These are phyloP conservation scores for Avena insularis DNA, from an alignment of 176 grass and related monocot genomes.

Conservation along the genomic window DNA sequence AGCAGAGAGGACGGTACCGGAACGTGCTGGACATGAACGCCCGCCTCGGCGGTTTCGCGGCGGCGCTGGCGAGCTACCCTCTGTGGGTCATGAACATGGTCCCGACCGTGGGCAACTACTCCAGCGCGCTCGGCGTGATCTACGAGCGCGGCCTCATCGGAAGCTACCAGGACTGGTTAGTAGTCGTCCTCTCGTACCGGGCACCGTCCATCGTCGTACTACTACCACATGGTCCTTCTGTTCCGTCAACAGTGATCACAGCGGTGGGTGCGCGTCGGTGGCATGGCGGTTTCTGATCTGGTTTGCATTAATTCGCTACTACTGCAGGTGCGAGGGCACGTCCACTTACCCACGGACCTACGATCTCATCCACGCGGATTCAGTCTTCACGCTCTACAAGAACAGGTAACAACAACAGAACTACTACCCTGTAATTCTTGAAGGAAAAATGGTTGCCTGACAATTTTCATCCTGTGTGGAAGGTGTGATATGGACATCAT, in stretches of 20 bases:
- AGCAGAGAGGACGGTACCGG: constrained; percentile 80
- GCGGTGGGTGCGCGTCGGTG: constrained; percentile 47
- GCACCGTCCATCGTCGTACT: neutral
- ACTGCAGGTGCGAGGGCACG: constrained; percentile 84
- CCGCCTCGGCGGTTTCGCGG: constrained; percentile 74
- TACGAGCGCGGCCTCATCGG: constrained; percentile 93
- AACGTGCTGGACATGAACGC: constrained; percentile 96
- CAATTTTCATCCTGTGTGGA: neutral
- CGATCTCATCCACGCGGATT: constrained; percentile 89
- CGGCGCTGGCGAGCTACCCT: constrained; percentile 64
- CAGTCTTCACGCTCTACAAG: constrained; percentile 77
- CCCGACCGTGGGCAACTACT: constrained; percentile 52
- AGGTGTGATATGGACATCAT: constrained; percentile 79
- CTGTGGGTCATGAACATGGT: constrained; percentile 97
- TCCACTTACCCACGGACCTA: constrained; percentile 95
- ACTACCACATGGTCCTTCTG: neutral
- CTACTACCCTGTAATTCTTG: neutral
- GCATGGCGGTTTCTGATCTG: constrained; percentile 7
- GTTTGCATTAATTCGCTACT: constrained; percentile 27
- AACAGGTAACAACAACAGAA: constrained; percentile 56
- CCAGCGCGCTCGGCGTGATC: constrained; percentile 71
- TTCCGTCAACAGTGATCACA: constrained; percentile 13
- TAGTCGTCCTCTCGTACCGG: constrained; percentile 8
- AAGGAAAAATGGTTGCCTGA: neutral
- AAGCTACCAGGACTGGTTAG: constrained; percentile 93